These are phyloP conservation scores for Rhododendron mucronatum DNA, from an alignment of 148 eudicot genomes.

Conservation along the genomic window DNA sequence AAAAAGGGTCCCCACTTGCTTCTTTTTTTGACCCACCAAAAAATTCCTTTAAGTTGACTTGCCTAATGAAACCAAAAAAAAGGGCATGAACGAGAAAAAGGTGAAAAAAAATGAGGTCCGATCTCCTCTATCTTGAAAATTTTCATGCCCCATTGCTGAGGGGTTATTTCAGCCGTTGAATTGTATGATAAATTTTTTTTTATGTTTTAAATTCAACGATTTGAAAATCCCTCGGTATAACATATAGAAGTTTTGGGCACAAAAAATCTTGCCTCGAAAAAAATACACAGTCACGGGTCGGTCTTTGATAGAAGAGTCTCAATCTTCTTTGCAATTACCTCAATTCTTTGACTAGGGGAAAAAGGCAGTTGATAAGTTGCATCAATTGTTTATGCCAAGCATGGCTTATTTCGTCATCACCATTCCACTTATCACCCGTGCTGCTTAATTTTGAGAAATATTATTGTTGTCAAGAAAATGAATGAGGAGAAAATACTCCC, in stretches of 20 bases:
- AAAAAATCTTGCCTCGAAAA: too few species aligned
- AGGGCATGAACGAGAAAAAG: background rate
- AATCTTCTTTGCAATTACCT: background rate
- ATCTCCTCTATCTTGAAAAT: too few species aligned
- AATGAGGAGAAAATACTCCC: background rate
- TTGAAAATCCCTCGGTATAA: too few species aligned
- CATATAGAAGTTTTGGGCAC: too few species aligned
- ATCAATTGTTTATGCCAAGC: background rate
- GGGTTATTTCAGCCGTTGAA: too few species aligned
- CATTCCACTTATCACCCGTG: background rate
- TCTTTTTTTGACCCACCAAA: background rate
- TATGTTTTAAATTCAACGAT: too few species aligned
- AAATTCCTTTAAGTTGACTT: background rate
- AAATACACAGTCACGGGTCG: background rate
- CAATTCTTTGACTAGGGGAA: background rate
- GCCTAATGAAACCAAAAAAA: background rate
- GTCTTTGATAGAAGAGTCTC: background rate
- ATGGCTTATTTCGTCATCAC: background rate
- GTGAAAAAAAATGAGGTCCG: too few species aligned
- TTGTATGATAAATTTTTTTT: too few species aligned
- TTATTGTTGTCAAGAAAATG: background rate
- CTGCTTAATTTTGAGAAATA: background rate
- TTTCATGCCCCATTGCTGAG: too few species aligned
- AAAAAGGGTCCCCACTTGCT: background rate
- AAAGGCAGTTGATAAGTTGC: background rate